phyloP scores from a whole-genome alignment of 768 basidiomycete genomes.

The Antrodiella citrinella region DNA sequence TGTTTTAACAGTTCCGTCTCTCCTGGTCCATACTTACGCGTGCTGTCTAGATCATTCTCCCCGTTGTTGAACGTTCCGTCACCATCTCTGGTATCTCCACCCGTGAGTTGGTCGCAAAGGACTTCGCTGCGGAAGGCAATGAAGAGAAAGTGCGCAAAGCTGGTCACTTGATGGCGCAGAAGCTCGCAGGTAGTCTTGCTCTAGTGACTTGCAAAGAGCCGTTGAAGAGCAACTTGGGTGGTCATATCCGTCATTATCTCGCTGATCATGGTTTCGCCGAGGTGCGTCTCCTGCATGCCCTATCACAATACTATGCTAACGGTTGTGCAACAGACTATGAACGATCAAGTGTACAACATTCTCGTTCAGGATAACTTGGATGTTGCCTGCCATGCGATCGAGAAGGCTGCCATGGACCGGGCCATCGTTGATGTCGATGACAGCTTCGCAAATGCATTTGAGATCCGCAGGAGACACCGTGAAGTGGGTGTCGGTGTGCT shows the following conservation, averaged over 20 bases:
- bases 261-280: slow-evolving; percentile 87
- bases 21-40: neutral
- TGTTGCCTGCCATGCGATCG: slow-evolving; percentile 87
- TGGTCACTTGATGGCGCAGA: slow-evolving; percentile 94
- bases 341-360: slow-evolving; percentile 71
- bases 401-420: slow-evolving; percentile 96
- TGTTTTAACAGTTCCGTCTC: neutral
- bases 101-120: slow-evolving; percentile 89
- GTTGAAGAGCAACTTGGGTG: slow-evolving; percentile 82
- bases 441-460: slow-evolving; percentile 74
- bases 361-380: slow-evolving; percentile 92
- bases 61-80: slow-evolving; percentile 95
- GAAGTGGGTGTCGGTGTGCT: slow-evolving; percentile 51
- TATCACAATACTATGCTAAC: neutral
- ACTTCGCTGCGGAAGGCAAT: slow-evolving; percentile 88
- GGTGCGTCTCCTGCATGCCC: slow-evolving; percentile 28
- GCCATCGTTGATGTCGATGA: slow-evolving; percentile 92
- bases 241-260: slow-evolving; percentile 78
- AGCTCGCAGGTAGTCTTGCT: slow-evolving; percentile 91
- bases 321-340: slow-evolving; percentile 50
- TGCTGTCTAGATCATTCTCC: slow-evolving; percentile 93
- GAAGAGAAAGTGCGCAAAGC: slow-evolving; percentile 88
- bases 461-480: slow-evolving; percentile 76
- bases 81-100: slow-evolving; percentile 98
- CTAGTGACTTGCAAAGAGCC: slow-evolving; percentile 98